Conservation (phyloP, 2,329 filamentous ascomycete genomes). For the Colletotrichum sp. region DNA sequence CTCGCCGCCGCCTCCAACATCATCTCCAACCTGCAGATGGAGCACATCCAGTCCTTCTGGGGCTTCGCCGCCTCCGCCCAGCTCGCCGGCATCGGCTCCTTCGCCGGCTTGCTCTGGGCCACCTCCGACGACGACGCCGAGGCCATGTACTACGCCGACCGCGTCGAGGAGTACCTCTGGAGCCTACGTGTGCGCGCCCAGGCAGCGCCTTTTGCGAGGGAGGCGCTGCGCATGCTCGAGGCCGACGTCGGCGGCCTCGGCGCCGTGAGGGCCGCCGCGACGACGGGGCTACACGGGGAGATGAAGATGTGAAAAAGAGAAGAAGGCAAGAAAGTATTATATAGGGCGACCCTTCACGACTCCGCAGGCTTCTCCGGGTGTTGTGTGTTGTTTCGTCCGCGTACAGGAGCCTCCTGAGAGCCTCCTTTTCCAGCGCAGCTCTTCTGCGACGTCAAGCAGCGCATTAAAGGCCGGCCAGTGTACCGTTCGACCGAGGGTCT, state of each 20-base stretch:
- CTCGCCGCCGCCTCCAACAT: slow-evolving; percentile 45
- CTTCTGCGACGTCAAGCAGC: neutral
- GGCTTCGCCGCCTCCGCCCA: slow-evolving; percentile 49
- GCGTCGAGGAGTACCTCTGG: slow-evolving; percentile 46
- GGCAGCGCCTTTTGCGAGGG: slow-evolving; percentile 42
- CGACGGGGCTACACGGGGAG: neutral
- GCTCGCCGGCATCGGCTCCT: slow-evolving; percentile 46
- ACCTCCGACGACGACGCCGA: slow-evolving; percentile 41
- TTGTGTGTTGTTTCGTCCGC: neutral
- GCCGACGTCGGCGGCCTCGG: slow-evolving; percentile 21
- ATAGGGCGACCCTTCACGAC: no score
- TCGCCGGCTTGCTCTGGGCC: slow-evolving; percentile 46
- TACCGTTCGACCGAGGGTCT: neutral
- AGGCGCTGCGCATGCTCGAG: slow-evolving; percentile 44
- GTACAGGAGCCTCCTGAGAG: neutral
- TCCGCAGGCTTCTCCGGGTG: neutral
- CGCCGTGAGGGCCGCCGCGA: slow-evolving; percentile 14
- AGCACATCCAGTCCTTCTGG: slow-evolving; percentile 52
- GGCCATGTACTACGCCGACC: slow-evolving; percentile 43
- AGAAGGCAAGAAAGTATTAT: neutral
- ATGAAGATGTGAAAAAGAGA: slow-evolving; percentile 12
- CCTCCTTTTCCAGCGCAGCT: neutral
- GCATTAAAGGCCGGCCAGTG: neutral
- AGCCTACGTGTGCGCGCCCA: slow-evolving; percentile 44
- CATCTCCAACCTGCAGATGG: slow-evolving; percentile 45